Base-by-base conservation (phyloP, 108 stramenopile genomes). In the Stephanodiscus minutulus region DNA sequence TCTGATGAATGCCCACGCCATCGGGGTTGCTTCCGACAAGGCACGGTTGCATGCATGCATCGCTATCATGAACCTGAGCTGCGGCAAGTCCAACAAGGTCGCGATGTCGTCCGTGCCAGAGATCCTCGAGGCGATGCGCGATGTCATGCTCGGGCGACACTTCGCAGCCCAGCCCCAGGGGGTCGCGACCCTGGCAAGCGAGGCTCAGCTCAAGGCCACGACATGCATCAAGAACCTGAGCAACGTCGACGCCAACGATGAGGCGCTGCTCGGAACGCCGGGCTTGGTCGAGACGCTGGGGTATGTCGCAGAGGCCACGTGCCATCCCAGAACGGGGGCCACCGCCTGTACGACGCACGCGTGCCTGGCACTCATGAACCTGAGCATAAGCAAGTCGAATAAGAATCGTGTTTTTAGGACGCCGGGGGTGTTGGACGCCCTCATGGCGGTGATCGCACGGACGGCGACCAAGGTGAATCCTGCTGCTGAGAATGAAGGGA, bases 41-140 rank as follows among this genome's bases (percentile, higher is more conserved):
- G 91, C 91, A 8, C 70, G 90, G 11, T 82, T 95, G 13, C 94
- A 95, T 70, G 94, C 94, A 22, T 95, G 94, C 69, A 95, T 95
- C 66, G 94, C 94, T 48, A 91, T 95, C 31, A 95, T 95, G 94
- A 92, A 95, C 56, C 74, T 95, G 68, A 90, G 89, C 59, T 95
- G 94, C 66, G 94, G 94, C 39, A 95, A 95, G 79, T 87, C 87
- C 22, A 95, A 92, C 75, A 95, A 95, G 81, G 85, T 92, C 64
- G 91, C 92, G 73, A 95, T 95, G 76, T 87, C 94, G 43, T 76
- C 81, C 29, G 70, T 91, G 27, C 66, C 87, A 4, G 86, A 87
- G 10, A 86, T 95, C 5, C 64, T 95, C 43, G 88, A 89, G 71
- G 87, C 87, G 21, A 95, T 95, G 94, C 65, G 91, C 24, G 91